Conservation (phyloP, 2,329 filamentous ascomycete genomes). For the Chrysosporium keratinophilum region DNA sequence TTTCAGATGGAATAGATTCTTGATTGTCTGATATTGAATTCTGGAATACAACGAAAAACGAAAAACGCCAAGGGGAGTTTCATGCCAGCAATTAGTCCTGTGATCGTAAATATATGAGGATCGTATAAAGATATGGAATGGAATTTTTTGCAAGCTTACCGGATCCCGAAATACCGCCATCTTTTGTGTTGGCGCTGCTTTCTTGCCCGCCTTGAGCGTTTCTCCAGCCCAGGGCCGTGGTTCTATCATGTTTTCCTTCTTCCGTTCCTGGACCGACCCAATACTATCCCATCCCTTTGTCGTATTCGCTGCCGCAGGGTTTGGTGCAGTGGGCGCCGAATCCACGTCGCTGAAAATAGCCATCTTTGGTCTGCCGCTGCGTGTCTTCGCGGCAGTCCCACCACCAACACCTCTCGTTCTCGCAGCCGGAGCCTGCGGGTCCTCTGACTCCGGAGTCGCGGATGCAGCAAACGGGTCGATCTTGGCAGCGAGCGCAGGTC, state of each 20-base stretch:
- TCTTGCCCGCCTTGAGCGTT: conserved; percentile 76
- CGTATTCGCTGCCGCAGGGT: conserved; percentile 43
- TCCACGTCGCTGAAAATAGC: conserved; percentile 79
- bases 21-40: conserved; percentile 36
- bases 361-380: conserved; percentile 67
- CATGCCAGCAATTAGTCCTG: conserved; percentile 80
- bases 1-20: conserved; percentile 36
- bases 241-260: conserved; percentile 85
- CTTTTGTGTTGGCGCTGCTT: conserved; percentile 65
- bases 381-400: conserved; percentile 39
- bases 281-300: conserved; percentile 86
- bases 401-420: conserved; percentile 43
- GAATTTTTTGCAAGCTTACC: conserved; percentile 54
- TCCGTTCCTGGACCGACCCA: conserved; percentile 72
- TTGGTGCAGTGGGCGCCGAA: conserved; percentile 46
- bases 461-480: conserved; percentile 61
- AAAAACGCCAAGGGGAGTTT: conserved; percentile 21
- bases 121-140: conserved; percentile 30
- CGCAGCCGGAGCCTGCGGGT: conserved; percentile 53
- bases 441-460: conserved; percentile 39
- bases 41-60: conserved; percentile 42
- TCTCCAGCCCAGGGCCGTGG: conserved; percentile 87
- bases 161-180: conserved; percentile 90
- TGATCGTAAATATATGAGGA: conserved; percentile 70
- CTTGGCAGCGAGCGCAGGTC: conserved; percentile 76